These are phyloP conservation scores for Melastoma malabathricum DNA, from an alignment of 345 rosid genomes.

Conservation along the genomic window DNA sequence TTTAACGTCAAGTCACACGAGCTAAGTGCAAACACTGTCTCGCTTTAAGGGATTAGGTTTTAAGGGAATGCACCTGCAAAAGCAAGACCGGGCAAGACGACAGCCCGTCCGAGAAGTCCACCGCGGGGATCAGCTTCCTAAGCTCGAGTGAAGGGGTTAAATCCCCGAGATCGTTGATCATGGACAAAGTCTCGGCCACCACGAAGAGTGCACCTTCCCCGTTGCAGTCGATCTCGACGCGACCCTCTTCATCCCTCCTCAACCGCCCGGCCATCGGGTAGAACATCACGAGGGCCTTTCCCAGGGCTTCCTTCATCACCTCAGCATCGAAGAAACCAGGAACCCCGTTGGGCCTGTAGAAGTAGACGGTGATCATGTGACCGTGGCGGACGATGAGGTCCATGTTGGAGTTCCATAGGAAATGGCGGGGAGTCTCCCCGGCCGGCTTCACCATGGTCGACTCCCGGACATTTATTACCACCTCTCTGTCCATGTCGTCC, in stretches of 20 bases:
- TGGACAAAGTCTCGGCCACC: conserved; percentile 54
- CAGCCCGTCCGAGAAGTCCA: conserved; percentile 75
- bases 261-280: conserved; percentile 86
- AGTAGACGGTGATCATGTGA: conserved; percentile 92
- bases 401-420: conserved; percentile 80
- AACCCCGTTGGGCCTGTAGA: conserved; percentile 61
- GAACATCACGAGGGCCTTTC: conserved; percentile 70
- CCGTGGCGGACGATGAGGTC: conserved; percentile 81
- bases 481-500: too few species aligned
- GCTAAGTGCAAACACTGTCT: not conserved
- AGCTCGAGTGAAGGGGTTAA: conserved; percentile 77
- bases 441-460: conserved; percentile 72
- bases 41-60: too few species aligned
- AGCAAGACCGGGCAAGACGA: conserved; percentile 68
- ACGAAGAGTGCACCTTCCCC: conserved; percentile 79
- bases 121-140: conserved; percentile 73
- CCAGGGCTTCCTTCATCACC: conserved; percentile 50
- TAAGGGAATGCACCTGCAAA: conserved; percentile 44
- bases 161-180: conserved; percentile 75
- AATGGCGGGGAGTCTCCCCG: conserved; percentile 38
- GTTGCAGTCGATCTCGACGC: conserved; percentile 84
- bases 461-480: conserved; percentile 28
- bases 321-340: conserved; percentile 52
- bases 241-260: conserved; percentile 36
- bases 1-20: not conserved